Base-by-base conservation (phyloP, 495 filamentous ascomycete species). In the Haplographium delicatum region DNA sequence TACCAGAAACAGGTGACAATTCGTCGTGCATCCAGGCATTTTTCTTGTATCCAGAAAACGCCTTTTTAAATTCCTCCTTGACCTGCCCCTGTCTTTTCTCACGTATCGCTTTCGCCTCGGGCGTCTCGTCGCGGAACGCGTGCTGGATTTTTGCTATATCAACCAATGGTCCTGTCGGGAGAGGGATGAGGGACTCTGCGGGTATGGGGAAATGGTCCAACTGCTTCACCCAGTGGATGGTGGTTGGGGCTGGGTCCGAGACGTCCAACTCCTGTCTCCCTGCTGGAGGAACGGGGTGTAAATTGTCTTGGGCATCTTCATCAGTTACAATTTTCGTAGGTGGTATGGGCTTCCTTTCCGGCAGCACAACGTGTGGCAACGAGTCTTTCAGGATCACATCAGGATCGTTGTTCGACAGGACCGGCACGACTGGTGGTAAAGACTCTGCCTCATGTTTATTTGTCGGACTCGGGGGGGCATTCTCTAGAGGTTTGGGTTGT, bases 11-110 rank as follows among this genome's bases (percentile, higher is more conserved):
- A 1, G 91, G 93, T 22, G 69, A 74, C 24, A 96, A 64, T 65
- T 97, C 93, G 60, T 97, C 93, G 51, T 86, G 80, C 42, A 83
- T 68, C 85, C 86, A 95, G 10, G 91, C 91, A 65, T 86, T 75
- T 20, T 78, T 65, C 65, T 82, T 88, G 65, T 97, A 97, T 49
- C 87, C 86, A 9, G 76, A 72, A 91, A 91, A 97, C 0, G 85
- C 76, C 56, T 83, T 85, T 46, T 78, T 57, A 60, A 95, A 91
- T 26, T 88, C 86, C 15, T 81, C 72, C 61, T 83, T 89, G 16
- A 97, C 83, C 73, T 73, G 68, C n/a, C 74, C 70, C 50, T 84
- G 78, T 37, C 84, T 80, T 46, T 73, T 65, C 54, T 85, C 60
- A 9, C 88, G 83, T 53, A 75, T 75, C 49, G 75, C 75, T 53